Conservation (phyloP, 2,329 filamentous ascomycete species). For the Nothopassalora personata region DNA sequence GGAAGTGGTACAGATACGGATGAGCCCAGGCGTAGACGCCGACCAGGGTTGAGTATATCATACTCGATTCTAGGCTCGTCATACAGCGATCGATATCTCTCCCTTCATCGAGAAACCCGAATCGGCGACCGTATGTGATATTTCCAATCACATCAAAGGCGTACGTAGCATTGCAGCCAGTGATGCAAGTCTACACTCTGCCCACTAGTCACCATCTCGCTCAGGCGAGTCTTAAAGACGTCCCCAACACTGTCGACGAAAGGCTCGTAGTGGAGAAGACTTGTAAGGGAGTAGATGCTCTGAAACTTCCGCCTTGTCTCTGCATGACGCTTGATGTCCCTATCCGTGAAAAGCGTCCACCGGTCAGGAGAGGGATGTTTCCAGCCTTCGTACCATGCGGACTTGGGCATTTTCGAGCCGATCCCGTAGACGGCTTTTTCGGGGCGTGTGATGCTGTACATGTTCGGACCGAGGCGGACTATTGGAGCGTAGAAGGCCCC, state of each 20-base stretch:
- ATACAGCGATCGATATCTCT: conserved; percentile 28
- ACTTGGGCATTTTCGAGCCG: conserved; percentile 24
- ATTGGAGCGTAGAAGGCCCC: conserved; percentile 16
- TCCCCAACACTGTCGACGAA: conserved; percentile 17
- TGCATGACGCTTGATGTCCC: conserved; percentile 17
- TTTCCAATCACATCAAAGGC: conserved; percentile 39
- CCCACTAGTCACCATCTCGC: conserved; percentile 2
- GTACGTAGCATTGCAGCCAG: conserved; percentile 35
- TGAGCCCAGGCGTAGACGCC: conserved; percentile 18
- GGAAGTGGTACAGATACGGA: conserved; percentile 12
- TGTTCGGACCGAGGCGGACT: conserved; percentile 22
- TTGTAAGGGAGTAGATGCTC: conserved; percentile 22
- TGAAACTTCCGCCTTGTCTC: conserved; percentile 19
- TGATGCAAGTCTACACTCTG: conserved; percentile 17
- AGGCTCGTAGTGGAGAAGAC: conserved; percentile 20
- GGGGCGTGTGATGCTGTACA: conserved; percentile 16
- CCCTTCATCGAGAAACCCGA: conserved; percentile 37
- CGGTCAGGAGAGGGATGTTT: conserved; percentile 8
- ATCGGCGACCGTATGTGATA: conserved; percentile 31
- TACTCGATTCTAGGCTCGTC: conserved; percentile 9
- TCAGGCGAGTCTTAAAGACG: conserved; percentile 13
- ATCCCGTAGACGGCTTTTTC: conserved; percentile 21
- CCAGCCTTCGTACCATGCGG: conserved; percentile 18
- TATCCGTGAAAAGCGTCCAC: conserved; percentile 16
- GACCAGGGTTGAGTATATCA: conserved; percentile 11